Evolutionary conservation across 768 basidiomycete species (phyloP).

Genomic region (Chalciporus sphaerocephalus): DNA sequence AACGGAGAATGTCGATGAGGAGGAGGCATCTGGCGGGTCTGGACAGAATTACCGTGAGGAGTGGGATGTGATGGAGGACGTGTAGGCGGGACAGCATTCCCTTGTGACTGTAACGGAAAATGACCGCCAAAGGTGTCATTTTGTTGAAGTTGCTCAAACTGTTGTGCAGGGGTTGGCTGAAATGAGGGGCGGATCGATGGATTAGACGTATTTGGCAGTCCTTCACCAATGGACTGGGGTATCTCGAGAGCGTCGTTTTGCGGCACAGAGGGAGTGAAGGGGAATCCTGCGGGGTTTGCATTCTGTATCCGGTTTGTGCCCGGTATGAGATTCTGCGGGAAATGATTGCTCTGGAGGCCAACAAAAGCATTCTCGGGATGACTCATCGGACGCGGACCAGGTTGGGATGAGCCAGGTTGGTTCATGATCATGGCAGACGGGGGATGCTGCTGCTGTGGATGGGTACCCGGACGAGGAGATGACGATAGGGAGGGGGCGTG

Average conservation of each 20-base stretch:
- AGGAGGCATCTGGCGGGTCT: conserved; percentile 33
- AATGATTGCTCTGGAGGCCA: conserved; percentile 37
- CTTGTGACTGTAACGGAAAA: conserved; percentile 36
- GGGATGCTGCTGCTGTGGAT: conserved; percentile 28
- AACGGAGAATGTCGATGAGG: conserved; percentile 45
- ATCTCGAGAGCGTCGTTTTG: conserved; percentile 47
- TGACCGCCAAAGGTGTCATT: conserved; percentile 30
- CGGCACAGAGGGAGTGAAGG: conserved; percentile 48
- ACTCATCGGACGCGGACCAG: conserved; percentile 37
- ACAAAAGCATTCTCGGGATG: conserved; percentile 47
- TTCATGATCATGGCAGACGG: conserved; percentile 28
- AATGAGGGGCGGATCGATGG: conserved; percentile 37
- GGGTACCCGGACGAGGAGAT: conserved; percentile 29
- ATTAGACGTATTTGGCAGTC: conserved; percentile 37
- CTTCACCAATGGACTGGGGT: conserved; percentile 38
- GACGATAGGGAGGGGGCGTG: conserved; percentile 28
- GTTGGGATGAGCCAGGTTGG: conserved; percentile 30
- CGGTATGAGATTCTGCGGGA: conserved; percentile 30
- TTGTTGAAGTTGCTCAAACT: conserved; percentile 53
- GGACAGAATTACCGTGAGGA: conserved; percentile 28
- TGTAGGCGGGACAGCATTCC: conserved; percentile 36
- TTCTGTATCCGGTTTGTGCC: conserved; percentile 35
- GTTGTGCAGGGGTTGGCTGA: conserved; percentile 60
- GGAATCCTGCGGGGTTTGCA: conserved; percentile 32
- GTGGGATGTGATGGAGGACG: conserved; percentile 44